A percentile compares a stretch with the other conserved stretches of the same genome.
Evolutionary conservation across 805 yeast species (phyloP).

Genomic region (Myxozyma melibiosi): DNA sequence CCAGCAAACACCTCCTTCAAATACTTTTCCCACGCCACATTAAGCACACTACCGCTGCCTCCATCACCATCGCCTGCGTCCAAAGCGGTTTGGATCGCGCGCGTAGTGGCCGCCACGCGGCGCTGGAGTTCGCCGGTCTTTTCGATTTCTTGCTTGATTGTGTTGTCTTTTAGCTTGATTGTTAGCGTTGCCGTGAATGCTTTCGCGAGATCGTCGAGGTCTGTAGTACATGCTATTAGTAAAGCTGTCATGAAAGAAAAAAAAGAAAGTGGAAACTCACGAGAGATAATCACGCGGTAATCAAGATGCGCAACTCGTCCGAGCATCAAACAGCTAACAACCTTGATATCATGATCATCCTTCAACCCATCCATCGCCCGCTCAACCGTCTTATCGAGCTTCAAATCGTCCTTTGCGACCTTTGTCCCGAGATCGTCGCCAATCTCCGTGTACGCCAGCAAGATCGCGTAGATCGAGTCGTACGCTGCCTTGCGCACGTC

Average conservation of each 20-base stretch:
- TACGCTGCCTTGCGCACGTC: constrained; percentile 71
- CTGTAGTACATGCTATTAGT: constrained; percentile 23
- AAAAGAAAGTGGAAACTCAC: constrained; percentile 10
- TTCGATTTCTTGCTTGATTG: constrained; percentile 69
- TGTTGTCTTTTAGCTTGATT: constrained; percentile 58
- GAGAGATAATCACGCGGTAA: constrained; percentile 34
- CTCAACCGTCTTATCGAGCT: constrained; percentile 37
- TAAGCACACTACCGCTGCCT: background rate
- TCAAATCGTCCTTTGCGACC: background rate
- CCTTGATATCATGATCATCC: constrained; percentile 65
- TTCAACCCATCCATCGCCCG: constrained; percentile 55
- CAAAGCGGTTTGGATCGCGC: constrained; percentile 16
- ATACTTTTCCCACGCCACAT: constrained; percentile 19
- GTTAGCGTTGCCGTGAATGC: constrained; percentile 49
- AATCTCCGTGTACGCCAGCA: constrained; percentile 14
- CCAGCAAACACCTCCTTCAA: background rate
- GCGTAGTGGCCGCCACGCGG: constrained; percentile 19
- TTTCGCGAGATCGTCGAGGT: constrained; percentile 38
- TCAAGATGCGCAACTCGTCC: constrained; percentile 45
- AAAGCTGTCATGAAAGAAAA: background rate
- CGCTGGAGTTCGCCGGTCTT: constrained; percentile 51
- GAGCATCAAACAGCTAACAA: constrained; percentile 53
- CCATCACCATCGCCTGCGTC: constrained; percentile 3
- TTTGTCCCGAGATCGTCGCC: background rate
- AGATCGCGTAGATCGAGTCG: constrained; percentile 66